Evolutionary conservation across 1,284 basidiomycete genomes (phyloP), one percentile per base, ranked within the genome.

Genomic region (Rhodotorula sp.): DNA sequence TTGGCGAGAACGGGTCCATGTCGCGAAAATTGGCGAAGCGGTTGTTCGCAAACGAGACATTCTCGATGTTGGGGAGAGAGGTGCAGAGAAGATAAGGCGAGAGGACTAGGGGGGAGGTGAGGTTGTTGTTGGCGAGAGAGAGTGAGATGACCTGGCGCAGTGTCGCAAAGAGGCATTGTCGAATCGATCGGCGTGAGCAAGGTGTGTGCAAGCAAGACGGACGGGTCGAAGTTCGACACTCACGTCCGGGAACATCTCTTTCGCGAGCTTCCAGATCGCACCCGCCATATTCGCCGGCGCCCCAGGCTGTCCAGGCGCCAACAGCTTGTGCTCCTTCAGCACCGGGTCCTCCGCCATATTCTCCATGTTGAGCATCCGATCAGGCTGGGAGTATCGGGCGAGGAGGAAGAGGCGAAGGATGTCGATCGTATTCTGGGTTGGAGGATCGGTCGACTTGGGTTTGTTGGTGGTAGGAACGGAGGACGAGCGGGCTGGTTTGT

Each of bases 201-300:
- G 39, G 39, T 17, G 39, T 44, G n/a, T 51, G 27, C n/a, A 51
- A 8, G 39, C 9, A 13, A 15, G 39, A 44, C 39, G 39, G 19
- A 44, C 39, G 39, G 39, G 19, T 39, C 39, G 51, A 32, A 19
- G 11, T 27, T 22, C 54, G 53, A 29, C 22, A 72, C 83, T 67
- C 76, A 90, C 90, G 72, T 87, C 85, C 36, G 92, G 92, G 74
- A 86, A 87, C 54, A 92, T 85, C 75, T 89, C 85, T 32, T 86
- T 84, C 13, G 90, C 90, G 27, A 94, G 83, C 81, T 94, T 94
- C 83, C 92, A 91, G 49, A 94, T 86, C 32, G 92, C 91, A 11
- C 88, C 86, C 2, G 88, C 86, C 75, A 92, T 88, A 73, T 85
- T 86, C 48, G 81, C 78, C 22, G 84, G 82, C 47, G 87, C 84